Evolutionary conservation across 371 early-diverging fungal genomes (phyloP), one percentile per base, ranked within the genome.

Genomic region (Apophysomyces sp.): DNA sequence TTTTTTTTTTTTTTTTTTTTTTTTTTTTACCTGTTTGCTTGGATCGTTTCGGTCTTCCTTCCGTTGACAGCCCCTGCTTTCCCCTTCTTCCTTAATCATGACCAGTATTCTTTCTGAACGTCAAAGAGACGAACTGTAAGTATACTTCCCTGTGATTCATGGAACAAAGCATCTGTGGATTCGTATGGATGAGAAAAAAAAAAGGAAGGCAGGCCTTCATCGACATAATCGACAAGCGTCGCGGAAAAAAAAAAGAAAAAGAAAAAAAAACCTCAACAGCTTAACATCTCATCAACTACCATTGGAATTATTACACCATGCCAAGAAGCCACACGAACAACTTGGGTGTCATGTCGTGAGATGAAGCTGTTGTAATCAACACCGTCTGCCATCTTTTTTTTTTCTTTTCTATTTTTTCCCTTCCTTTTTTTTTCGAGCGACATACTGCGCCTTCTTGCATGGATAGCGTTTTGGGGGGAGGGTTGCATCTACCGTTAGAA

Each of bases 41-140:
- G 32, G 31, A 31, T 55, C 55, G 55, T 49, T 30, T 40, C 44
- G 59, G 59, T 51, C 31, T 49, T 51, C 52, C 41, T 51, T 51
- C 32, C 26, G 40, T 57, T 57, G 21, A 34, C 24, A 34, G 40
- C 41, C 44, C 26, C 31, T 49, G 13, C 52, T 49, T 24, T 30
- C 29, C 11, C 30, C 31, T 51, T 31, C 18, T 29, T 30, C 32
- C 49, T 21, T 44, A 44, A 44, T 58, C 56, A 83, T 83, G 79
- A 75, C 80, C 21, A 78, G 83, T 57, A 77, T 87, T 26, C 83
- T 90, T 60, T 86, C 86, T 63, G 87, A 87, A 58, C 82, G 90
- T 67, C 89, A 90, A 79, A 83, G 86, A 65, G 87, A 88, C 61
- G 90, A 90, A 72, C 80, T 90, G 87, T 88, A 85, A 80, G 80